Evolutionary conservation across 108 stramenopile species (phyloP).

Genomic region (Stephanodiscus minutulus): DNA sequence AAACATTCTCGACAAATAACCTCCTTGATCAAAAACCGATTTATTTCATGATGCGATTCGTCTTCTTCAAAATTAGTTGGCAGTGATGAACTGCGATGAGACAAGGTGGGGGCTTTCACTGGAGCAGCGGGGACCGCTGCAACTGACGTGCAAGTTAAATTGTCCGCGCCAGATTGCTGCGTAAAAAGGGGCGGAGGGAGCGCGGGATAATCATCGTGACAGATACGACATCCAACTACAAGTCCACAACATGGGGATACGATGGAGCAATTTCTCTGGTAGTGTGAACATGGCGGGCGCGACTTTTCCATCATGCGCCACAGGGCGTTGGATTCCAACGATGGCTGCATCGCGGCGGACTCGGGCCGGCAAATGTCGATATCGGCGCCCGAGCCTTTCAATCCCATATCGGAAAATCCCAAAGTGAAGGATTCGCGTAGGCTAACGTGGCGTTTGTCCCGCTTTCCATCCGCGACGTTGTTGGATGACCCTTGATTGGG

Average conservation of each 20-base stretch:
- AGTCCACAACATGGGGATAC: slow-evolving; percentile 85
- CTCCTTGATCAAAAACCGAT: slow-evolving; percentile 77
- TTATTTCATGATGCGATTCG: slow-evolving; percentile 82
- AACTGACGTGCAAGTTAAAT: neutral
- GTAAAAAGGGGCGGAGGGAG: slow-evolving; percentile 68
- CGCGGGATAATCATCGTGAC: slow-evolving; percentile 81
- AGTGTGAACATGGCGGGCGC: slow-evolving; percentile 79
- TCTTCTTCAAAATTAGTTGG: slow-evolving; percentile 63
- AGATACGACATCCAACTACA: slow-evolving; percentile 89
- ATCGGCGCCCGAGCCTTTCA: slow-evolving; percentile 6
- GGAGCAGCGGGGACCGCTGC: slow-evolving; percentile 7
- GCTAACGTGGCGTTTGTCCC: slow-evolving; percentile 21
- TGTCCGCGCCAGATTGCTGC: slow-evolving; percentile 6
- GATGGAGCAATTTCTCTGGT: slow-evolving; percentile 82
- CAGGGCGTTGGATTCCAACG: slow-evolving; percentile 37
- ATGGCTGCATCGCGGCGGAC: neutral
- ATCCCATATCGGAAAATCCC: slow-evolving; percentile 33
- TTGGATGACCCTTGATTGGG: slow-evolving; percentile 8
- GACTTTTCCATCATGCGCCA: slow-evolving; percentile 60
- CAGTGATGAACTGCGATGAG: slow-evolving; percentile 60
- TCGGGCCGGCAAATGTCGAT: neutral
- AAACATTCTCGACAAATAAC: slow-evolving; percentile 85
- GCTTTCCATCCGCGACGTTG: slow-evolving; percentile 2
- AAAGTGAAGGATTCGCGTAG: slow-evolving; percentile 36
- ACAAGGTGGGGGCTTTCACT: slow-evolving; percentile 1